Conservation (phyloP, 306 rosid genomes). For the Biancaea sappan region DNA sequence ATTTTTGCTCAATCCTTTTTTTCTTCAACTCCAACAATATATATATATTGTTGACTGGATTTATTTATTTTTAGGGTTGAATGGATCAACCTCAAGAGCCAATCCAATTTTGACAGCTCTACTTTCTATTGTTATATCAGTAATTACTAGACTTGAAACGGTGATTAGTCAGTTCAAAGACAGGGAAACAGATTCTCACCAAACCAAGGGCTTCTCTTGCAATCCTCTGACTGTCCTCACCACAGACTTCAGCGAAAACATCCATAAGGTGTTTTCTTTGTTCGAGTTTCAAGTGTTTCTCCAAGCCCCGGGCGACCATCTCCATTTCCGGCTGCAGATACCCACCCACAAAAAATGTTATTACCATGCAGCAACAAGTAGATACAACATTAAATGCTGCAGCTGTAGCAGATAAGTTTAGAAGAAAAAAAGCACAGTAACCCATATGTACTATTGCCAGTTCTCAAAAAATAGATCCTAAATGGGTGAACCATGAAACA, state of each 20-base stretch:
- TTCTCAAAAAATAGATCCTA: background rate
- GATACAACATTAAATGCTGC: slow-evolving; percentile 28
- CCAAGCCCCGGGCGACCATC: slow-evolving; percentile 88
- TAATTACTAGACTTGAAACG: background rate
- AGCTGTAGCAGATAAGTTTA: slow-evolving; percentile 20
- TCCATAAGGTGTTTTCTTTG: slow-evolving; percentile 75
- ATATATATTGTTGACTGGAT: too few species aligned
- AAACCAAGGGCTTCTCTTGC: slow-evolving; percentile 90
- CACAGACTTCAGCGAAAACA: slow-evolving; percentile 62
- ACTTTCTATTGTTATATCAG: background rate
- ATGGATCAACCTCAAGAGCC: too few species aligned
- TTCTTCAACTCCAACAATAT: too few species aligned
- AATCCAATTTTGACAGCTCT: too few species aligned
- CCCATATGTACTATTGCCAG: background rate
- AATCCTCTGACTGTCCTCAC: slow-evolving; percentile 55
- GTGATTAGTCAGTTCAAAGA: slow-evolving; percentile 4
- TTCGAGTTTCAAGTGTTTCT: slow-evolving; percentile 72
- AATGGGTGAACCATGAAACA: background rate
- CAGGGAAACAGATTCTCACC: slow-evolving; percentile 51
- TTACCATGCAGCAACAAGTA: slow-evolving; percentile 11
- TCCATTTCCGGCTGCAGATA: slow-evolving; percentile 89
- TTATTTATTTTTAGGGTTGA: too few species aligned
- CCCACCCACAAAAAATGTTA: slow-evolving; percentile 25
- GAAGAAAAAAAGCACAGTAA: too few species aligned
- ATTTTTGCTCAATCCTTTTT: too few species aligned